Evolutionary conservation across 1,139 yeast species (phyloP), one percentile per base, ranked within the genome.

Genomic region (Pichia sp.): DNA sequence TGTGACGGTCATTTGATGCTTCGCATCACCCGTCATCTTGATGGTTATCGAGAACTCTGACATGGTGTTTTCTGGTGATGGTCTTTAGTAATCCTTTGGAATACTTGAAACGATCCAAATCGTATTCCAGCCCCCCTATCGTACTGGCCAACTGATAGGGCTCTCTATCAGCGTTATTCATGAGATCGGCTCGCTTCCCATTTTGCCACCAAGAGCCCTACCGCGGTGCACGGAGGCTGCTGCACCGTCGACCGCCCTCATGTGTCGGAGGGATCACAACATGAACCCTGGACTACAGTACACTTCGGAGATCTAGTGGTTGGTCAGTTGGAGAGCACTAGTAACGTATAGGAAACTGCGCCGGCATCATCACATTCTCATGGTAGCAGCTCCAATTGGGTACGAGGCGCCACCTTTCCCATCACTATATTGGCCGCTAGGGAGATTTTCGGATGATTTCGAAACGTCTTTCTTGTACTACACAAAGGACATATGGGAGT

Each of bases 371-470:
- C 9, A 6, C 28, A 6, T 25, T 25, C 9, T 9, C 6, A 54
- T 55, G 58, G 56, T 51, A 12, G 31, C 41, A 10, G 75, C 83
- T 1, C 96, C 97, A 2, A 80, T 89, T 5, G 96, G 96, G 28
- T 93, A 93, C 69, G 70, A 73, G 5, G 75, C 84, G 0, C 99
- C 99, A 0, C 54, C 64, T 22, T 93, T 91, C 64, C 99, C 98
- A 2, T 82, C 95, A 4, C 69, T 93, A 28, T 78, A 75, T 63
- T 85, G 93, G 86, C 96, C 96, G 0, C 51, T 74, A 6, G 82
- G 82, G 0, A 62, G 76, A 6, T 68, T 74, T 8, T 66, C 66
- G 40, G 57, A 64, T 16, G 60, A 66, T 39, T 85, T 76, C 68
- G 69, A 75, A 30, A 66, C 75, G 23, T 75, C 90, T 46, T 82